phyloP scores from a whole-genome alignment of 2,329 filamentous ascomycete genomes.

The Aaosphaeria pasadenensis region DNA sequence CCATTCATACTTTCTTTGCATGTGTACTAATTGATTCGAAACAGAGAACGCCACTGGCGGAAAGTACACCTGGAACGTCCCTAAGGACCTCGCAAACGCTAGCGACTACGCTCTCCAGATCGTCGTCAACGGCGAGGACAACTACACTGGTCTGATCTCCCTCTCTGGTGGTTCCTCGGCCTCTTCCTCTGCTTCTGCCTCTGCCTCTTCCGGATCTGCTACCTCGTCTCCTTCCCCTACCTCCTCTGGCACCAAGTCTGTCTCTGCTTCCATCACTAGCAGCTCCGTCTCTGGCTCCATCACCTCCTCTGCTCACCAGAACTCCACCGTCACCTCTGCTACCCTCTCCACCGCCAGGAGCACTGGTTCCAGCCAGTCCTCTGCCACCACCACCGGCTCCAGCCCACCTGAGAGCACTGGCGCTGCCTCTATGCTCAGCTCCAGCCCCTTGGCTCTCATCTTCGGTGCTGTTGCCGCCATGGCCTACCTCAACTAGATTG shows the following conservation, averaged over 20 bases:
- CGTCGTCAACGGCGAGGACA: constrained; percentile 44
- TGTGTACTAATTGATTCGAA: background rate
- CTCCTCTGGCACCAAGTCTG: constrained; percentile 14
- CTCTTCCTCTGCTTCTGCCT: constrained; percentile 19
- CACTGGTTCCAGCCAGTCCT: constrained; percentile 6
- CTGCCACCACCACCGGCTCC: constrained; percentile 9
- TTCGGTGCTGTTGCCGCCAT: constrained; percentile 41
- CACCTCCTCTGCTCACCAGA: constrained; percentile 2
- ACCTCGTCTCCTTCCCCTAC: constrained; percentile 6
- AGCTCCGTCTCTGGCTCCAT: constrained; percentile 1
- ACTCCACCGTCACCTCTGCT: constrained; percentile 1
- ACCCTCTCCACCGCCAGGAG: constrained; percentile 4
- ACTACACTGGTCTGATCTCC: constrained; percentile 55
- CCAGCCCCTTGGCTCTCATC: constrained; percentile 39
- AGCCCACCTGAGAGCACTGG: constrained; percentile 20
- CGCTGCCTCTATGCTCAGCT: constrained; percentile 24
- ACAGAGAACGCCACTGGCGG: constrained; percentile 44
- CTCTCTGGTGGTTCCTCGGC: constrained; percentile 14
- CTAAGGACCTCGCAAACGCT: constrained; percentile 40
- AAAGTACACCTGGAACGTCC: constrained; percentile 52
- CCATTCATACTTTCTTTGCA: background rate
- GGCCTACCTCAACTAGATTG: constrained; percentile 37
- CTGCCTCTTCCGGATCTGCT: constrained; percentile 14
- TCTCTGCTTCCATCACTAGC: constrained; percentile 16
- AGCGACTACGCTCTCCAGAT: constrained; percentile 60